These are phyloP conservation scores for Paulownia fortunei DNA, from an alignment of 257 asterid genomes.

Conservation along the genomic window DNA sequence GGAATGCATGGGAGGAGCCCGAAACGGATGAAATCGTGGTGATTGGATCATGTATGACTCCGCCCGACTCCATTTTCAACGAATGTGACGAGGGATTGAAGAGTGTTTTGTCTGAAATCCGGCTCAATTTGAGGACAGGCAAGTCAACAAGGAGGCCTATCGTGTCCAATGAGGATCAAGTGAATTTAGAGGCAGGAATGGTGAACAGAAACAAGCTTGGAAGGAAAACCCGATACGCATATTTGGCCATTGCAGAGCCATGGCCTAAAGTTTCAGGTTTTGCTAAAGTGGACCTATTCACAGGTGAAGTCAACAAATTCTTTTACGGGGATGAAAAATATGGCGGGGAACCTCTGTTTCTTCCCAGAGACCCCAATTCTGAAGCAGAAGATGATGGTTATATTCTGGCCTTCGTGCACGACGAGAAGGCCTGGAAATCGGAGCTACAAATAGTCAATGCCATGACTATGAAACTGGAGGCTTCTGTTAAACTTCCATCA, in stretches of 20 bases:
- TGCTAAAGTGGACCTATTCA: conserved; percentile 84
- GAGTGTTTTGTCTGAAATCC: conserved; percentile 87
- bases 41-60: conserved; percentile 99
- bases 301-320: conserved; percentile 71
- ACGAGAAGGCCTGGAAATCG: conserved; percentile 72
- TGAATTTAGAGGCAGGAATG: conserved; percentile 96
- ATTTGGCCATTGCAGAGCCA: conserved; percentile 92
- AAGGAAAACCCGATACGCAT: conserved; percentile 76
- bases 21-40: conserved; percentile 81
- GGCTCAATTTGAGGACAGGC: conserved; percentile 78
- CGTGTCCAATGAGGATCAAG: conserved; percentile 63
- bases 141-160: conserved; percentile 68
- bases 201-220: conserved; percentile 91
- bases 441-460: conserved; percentile 88
- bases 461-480: conserved; percentile 64
- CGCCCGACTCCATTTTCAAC: conserved; percentile 94
- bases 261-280: conserved; percentile 99
- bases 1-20: conserved; percentile 99
- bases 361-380: conserved; percentile 54
- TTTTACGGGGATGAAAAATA: conserved; percentile 77
- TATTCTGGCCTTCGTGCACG: conserved; percentile 80
- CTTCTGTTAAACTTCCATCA: conserved; percentile 74
- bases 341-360: conserved; percentile 95
- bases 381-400: conserved; percentile 78
- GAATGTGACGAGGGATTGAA: conserved; percentile 84